These are phyloP conservation scores for Collybia mongolica DNA, from an alignment of 768 basidiomycete species.

Conservation along the genomic window DNA sequence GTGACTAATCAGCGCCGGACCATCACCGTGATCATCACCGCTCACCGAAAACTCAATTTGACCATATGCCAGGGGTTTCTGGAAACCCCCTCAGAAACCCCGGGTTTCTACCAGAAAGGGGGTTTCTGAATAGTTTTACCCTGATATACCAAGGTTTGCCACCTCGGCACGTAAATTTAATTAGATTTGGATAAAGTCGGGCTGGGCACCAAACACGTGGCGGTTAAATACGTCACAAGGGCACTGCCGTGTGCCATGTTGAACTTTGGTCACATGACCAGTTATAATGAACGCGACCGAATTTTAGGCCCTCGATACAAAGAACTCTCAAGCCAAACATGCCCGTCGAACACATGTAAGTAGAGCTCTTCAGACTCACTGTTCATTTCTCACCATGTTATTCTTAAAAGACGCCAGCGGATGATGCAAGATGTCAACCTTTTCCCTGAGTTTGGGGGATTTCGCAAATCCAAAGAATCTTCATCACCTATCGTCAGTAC, in stretches of 20 bases:
- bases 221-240: too few relatives aligned
- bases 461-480: constrained; percentile 16
- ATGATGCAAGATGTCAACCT: constrained; percentile 28
- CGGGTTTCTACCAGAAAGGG: too few relatives aligned
- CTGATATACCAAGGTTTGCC: too few relatives aligned
- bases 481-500: constrained; percentile 25
- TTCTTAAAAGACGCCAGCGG: constrained; percentile 28
- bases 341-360: constrained; percentile 36
- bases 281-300: constrained; percentile 23
- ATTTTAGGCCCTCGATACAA: constrained; percentile 1
- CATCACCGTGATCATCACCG: too few relatives aligned
- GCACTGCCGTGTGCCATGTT: neutral
- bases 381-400: neutral
- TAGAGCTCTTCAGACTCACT: neutral
- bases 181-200: too few relatives aligned
- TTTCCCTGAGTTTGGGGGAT: constrained; percentile 31
- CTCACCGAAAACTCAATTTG: too few relatives aligned
- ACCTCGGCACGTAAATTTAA: too few relatives aligned
- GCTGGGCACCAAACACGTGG: too few relatives aligned
- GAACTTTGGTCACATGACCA: constrained; percentile 22
- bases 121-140: too few relatives aligned
- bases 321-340: constrained; percentile 10
- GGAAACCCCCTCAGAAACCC: too few relatives aligned
- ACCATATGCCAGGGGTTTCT: too few relatives aligned
- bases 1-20: too few relatives aligned